phyloP scores from a whole-genome alignment of 1,139 yeast genomes.

The Scheffersomyces cryptocercus region DNA sequence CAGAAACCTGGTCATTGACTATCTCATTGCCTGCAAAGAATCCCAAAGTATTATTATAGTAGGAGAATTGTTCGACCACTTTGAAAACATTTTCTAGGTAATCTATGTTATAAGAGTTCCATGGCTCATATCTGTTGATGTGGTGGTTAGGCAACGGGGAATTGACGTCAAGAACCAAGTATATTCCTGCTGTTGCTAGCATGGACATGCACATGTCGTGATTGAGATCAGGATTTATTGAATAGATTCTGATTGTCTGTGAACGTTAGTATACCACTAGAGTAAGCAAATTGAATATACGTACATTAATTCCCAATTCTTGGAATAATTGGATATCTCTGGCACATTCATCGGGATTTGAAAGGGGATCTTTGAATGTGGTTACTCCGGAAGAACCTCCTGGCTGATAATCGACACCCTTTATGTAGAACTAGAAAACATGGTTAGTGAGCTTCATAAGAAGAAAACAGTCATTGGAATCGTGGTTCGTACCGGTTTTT shows the following conservation, averaged over 20 bases:
- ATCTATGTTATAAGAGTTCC: constrained; percentile 70
- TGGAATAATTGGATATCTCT: constrained; percentile 76
- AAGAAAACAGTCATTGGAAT: background rate
- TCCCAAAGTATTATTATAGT: constrained; percentile 85
- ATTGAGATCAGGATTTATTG: constrained; percentile 77
- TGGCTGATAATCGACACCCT: constrained; percentile 85
- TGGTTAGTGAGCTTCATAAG: constrained; percentile 8
- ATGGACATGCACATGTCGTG: constrained; percentile 92
- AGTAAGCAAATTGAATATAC: constrained; percentile 13
- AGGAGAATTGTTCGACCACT: constrained; percentile 79
- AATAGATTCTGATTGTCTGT: constrained; percentile 79
- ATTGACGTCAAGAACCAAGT: constrained; percentile 85
- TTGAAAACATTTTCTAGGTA: constrained; percentile 78
- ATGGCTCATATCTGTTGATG: constrained; percentile 84
- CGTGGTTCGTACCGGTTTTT: constrained; percentile 60
- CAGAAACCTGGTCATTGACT: constrained; percentile 77
- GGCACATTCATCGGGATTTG: constrained; percentile 67
- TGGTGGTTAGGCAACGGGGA: constrained; percentile 80
- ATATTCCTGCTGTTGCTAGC: constrained; percentile 89
- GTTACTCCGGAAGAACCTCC: constrained; percentile 79
- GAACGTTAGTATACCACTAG: constrained; percentile 20
- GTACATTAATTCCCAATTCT: constrained; percentile 71
- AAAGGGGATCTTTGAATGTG: constrained; percentile 62
- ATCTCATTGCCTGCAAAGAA: constrained; percentile 96
- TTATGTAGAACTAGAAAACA: constrained; percentile 60